These are phyloP conservation scores for Geosmithia morbida DNA, from an alignment of 2,329 filamentous ascomycete genomes.

Conservation along the genomic window DNA sequence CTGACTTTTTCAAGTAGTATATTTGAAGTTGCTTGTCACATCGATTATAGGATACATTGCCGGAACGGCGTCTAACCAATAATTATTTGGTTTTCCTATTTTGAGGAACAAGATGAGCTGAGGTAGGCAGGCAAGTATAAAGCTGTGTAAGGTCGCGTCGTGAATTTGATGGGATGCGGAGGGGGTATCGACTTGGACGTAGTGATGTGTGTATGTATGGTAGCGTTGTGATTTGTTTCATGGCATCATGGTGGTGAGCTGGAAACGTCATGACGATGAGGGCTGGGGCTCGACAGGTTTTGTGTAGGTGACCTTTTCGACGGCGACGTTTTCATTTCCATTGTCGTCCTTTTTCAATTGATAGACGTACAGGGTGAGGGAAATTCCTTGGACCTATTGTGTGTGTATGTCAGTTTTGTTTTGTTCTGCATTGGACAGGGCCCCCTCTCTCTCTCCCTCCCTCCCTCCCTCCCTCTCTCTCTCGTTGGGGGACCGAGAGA, in stretches of 20 bases:
- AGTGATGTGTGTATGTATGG: background rate
- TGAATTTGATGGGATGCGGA: background rate
- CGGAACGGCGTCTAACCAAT: too few species aligned
- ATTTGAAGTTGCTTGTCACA: too few species aligned
- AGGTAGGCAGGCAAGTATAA: background rate
- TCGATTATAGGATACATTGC: background rate
- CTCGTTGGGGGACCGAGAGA: background rate
- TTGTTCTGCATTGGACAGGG: too few species aligned
- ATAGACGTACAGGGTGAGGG: constrained; percentile 90
- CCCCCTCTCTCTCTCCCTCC: too few species aligned
- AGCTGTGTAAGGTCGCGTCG: background rate
- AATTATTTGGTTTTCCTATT: too few species aligned
- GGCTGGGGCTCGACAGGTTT: constrained; percentile 52
- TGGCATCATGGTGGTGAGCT: background rate
- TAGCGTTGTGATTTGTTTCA: background rate
- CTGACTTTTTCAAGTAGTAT: background rate
- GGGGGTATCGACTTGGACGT: background rate
- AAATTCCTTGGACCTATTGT: constrained; percentile 97
- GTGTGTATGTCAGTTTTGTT: constrained; percentile 1
- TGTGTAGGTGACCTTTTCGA: constrained; percentile 77
- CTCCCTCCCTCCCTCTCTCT: too few species aligned
- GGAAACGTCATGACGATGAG: constrained; percentile 25
- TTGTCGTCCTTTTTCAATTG: constrained; percentile 65
- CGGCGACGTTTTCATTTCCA: constrained; percentile 64
- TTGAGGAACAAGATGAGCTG: too few species aligned